phyloP scores from a whole-genome alignment of 108 stramenopile genomes.

The Cyclotella kingstonii region DNA sequence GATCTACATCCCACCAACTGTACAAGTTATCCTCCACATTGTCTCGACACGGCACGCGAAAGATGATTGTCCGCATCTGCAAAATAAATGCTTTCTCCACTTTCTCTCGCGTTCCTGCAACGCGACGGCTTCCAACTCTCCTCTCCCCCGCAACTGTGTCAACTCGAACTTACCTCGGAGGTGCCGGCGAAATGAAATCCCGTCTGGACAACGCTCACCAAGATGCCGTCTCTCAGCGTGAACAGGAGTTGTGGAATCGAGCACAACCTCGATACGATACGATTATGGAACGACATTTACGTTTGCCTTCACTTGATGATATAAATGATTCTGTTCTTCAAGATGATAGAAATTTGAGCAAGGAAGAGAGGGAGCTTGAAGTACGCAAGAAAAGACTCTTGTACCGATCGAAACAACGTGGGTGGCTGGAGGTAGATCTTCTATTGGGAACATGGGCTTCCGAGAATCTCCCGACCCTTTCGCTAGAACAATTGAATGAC shows the following conservation, averaged over 20 bases:
- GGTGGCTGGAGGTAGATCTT: conserved; percentile 98
- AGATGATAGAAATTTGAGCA: not conserved
- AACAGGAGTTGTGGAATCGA: conserved; percentile 62
- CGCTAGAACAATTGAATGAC: conserved; percentile 78
- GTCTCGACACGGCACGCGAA: not conserved
- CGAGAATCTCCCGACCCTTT: conserved; percentile 80
- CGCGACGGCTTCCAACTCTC: not conserved
- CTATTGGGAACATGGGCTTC: conserved; percentile 97
- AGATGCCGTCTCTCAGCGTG: conserved; percentile 38
- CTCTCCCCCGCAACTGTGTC: not conserved
- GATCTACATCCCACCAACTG: not conserved
- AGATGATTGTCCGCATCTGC: conserved; percentile 2
- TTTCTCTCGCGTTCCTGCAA: not conserved
- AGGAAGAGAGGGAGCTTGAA: conserved; percentile 52
- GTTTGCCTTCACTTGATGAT: conserved; percentile 50
- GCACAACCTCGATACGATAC: conserved; percentile 68
- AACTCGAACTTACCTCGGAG: conserved; percentile 67
- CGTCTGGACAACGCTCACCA: conserved; percentile 19
- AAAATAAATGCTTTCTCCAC: not conserved
- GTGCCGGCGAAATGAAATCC: conserved; percentile 59
- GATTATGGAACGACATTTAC: conserved; percentile 64
- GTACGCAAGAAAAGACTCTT: conserved; percentile 89
- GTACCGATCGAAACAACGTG: conserved; percentile 97
- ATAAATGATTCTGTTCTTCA: not conserved
- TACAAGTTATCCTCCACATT: not conserved